A percentile compares a stretch with the other conserved stretches of the same genome.
Conservation (phyloP, 179 eudicot genomes). For the Silene coronaria region DNA sequence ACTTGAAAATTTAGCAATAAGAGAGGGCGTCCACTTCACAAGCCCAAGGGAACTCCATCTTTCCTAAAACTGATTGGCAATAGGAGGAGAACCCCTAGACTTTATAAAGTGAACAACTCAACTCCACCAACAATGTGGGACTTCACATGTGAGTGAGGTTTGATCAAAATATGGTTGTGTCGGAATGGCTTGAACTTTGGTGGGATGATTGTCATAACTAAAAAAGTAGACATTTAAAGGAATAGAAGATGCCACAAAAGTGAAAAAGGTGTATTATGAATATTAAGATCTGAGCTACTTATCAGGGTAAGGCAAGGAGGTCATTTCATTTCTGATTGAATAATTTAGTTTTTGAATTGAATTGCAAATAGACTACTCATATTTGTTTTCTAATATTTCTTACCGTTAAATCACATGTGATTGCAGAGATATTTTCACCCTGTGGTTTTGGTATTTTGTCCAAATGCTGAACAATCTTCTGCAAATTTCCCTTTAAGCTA, state of each 20-base stretch:
- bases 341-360: not conserved
- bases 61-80: too few relatives aligned
- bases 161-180: not conserved
- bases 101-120: too few relatives aligned
- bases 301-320: conserved; percentile 3
- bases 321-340: not conserved
- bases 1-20: too few relatives aligned
- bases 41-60: too few relatives aligned
- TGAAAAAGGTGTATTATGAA: not conserved
- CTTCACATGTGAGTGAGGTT: not conserved
- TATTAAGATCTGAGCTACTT: not conserved
- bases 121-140: too few relatives aligned
- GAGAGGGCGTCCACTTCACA: too few relatives aligned
- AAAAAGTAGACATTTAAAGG: not conserved
- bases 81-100: too few relatives aligned
- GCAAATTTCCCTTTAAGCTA: conserved; percentile 73
- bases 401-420: conserved; percentile 92
- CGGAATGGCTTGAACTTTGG: not conserved
- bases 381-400: conserved; percentile 24
- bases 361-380: conserved; percentile 5
- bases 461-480: conserved; percentile 85
- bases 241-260: not conserved
- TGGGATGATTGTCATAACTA: not conserved
- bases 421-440: conserved; percentile 87
- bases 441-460: conserved; percentile 92